Evolutionary conservation across 2,329 filamentous ascomycete genomes (phyloP).

Genomic region (Aspergillus sojae): DNA sequence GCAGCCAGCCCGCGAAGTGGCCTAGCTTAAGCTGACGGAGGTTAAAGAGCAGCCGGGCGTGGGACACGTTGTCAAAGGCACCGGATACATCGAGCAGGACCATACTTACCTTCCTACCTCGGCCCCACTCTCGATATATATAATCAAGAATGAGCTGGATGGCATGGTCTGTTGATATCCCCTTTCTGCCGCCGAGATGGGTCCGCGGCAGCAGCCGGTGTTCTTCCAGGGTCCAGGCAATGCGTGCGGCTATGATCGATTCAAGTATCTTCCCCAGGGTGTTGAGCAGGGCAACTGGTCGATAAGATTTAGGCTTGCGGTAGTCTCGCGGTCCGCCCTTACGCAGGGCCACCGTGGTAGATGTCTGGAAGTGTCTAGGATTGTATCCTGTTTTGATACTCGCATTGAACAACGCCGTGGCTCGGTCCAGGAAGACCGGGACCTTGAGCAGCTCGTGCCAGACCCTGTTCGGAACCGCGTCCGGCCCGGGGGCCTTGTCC

Average conservation of each 20-base stretch:
- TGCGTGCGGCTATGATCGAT: slow-evolving; percentile 7
- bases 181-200: slow-evolving; percentile 17
- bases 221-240: slow-evolving; percentile 13
- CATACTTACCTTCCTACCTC: background rate
- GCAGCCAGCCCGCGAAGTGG: background rate
- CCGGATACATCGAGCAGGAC: slow-evolving; percentile 17
- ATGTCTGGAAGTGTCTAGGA: slow-evolving; percentile 11
- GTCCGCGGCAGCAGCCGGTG: slow-evolving; percentile 7
- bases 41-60: slow-evolving; percentile 16
- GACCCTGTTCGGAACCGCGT: slow-evolving; percentile 6
- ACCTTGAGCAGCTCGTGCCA: slow-evolving; percentile 5
- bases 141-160: slow-evolving; percentile 16
- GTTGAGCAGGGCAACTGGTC: slow-evolving; percentile 14
- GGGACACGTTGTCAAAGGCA: background rate
- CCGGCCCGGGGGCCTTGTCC: slow-evolving; percentile 8
- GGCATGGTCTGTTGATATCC: slow-evolving; percentile 17
- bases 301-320: slow-evolving; percentile 15
- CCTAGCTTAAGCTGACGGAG: background rate
- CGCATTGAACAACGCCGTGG: slow-evolving; percentile 7
- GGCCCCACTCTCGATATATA: slow-evolving; percentile 8
- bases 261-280: slow-evolving; percentile 19
- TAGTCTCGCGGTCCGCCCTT: slow-evolving; percentile 13
- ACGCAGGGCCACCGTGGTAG: slow-evolving; percentile 8
- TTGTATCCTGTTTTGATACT: slow-evolving; percentile 4
- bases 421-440: background rate